phyloP scores from a whole-genome alignment of 2,329 filamentous ascomycete genomes.

The Talaromyces sp. region DNA sequence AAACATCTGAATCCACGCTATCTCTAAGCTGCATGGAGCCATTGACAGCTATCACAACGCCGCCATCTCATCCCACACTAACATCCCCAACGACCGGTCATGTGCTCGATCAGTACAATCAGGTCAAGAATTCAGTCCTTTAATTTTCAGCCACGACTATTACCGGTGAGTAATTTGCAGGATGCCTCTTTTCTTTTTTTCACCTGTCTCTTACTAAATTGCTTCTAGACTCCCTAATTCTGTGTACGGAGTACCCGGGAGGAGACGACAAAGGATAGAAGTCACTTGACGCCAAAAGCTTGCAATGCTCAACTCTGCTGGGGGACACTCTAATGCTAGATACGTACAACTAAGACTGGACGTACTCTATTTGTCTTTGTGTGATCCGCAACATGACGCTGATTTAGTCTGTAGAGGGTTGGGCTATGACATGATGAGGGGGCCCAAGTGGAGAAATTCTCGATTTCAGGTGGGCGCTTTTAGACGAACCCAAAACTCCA shows the following conservation, averaged over 20 bases:
- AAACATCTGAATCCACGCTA: not conserved
- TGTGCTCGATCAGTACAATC: conserved; percentile 1
- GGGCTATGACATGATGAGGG: conserved; percentile 3
- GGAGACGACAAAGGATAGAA: not conserved
- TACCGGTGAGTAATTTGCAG: not conserved
- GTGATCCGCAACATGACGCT: not conserved
- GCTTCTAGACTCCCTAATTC: not conserved
- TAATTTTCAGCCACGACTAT: not conserved
- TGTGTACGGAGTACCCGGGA: not conserved
- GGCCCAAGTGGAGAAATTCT: conserved; percentile 4
- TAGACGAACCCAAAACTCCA: not conserved
- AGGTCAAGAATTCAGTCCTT: not conserved
- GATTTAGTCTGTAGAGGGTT: not conserved
- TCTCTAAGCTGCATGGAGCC: conserved; percentile 9
- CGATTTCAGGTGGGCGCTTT: not conserved
- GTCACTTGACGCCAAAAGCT: not conserved
- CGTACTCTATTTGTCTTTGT: not conserved
- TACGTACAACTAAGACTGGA: not conserved
- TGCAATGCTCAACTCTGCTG: not conserved
- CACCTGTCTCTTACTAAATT: not conserved
- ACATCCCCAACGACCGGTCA: conserved; percentile 1
- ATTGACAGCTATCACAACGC: conserved; percentile 8
- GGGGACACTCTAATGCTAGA: not conserved
- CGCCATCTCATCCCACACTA: conserved; percentile 13
- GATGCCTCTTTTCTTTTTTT: not conserved